Evolutionary conservation across 306 rosid species (phyloP), one percentile per base, ranked within the genome.

Genomic region (Cicer cuneatum): DNA sequence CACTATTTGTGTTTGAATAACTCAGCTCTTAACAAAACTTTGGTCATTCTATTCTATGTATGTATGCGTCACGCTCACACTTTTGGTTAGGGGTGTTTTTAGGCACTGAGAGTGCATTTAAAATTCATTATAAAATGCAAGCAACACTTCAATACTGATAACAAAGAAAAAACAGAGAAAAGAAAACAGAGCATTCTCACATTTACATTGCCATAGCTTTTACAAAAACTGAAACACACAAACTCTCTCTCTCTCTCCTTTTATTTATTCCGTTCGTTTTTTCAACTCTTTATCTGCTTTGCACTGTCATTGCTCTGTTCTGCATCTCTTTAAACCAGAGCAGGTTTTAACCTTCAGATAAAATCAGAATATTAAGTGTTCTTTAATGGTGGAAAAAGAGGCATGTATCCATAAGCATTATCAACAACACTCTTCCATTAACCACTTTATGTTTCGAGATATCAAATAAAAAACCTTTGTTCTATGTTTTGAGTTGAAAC

Each of bases 111-210:
- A 56, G 71, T 46, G 64, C 63, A 57, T 1, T 1, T 78, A 49
- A 53, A 69, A 69, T 59, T 56, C 61, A 2, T 54, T 87, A 85
- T 85, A 84, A 78, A 71, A 84, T 52, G 62, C 61, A 64, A 65
- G 13, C 58, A 51, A 16, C 33, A 13, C 62, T 56, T 21, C 29
- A 10, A 56, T 7, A 56, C 3, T 18, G 60, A 19, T 6, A 51
- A 51, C 66, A 73, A 37, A 76, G 47, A n/a, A 8, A 75, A 6
- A 33, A 35, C 48, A 13, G 12, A 14, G 24, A 56, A 39, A 38
- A 41, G 3, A 54, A 61, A 76, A 14, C 57, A 19, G 7, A 62
- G 47, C 66, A 46, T 47, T 56, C 6, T 49, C 33, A 16, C 69
- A 47, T 76, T 24, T 56, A 71, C 29, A 16, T 6, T 16, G 79